Percentiles rank a stretch among this genome's conserved stretches.
These are phyloP conservation scores for Zygnema circumcarinatum DNA, from an alignment of 139 green algal species.

Conservation along the genomic window DNA sequence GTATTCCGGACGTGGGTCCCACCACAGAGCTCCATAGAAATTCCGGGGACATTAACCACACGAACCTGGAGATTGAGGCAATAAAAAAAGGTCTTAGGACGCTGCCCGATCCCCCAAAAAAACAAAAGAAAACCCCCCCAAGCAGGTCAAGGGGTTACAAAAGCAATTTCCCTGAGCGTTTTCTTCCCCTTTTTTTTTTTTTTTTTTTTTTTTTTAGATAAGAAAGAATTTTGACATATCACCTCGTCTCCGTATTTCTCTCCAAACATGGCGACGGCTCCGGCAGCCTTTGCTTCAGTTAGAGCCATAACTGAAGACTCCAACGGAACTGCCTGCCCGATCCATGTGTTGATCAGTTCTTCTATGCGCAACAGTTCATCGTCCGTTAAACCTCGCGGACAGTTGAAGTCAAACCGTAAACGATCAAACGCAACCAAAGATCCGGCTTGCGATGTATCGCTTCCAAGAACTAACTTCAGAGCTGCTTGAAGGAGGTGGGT, in stretches of 20 bases:
- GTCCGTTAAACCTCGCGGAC: constrained; percentile 44
- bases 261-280: constrained; percentile 91
- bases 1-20: constrained; percentile 78
- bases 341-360: constrained; percentile 84
- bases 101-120: no score
- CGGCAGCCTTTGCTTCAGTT: constrained; percentile 78
- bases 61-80: no score
- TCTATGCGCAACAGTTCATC: constrained; percentile 77
- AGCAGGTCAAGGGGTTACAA: no score
- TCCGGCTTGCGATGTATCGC: constrained; percentile 83
- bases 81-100: not conserved
- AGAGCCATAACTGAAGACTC: constrained; percentile 73
- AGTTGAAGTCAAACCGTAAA: constrained; percentile 78
- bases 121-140: no score
- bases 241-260: constrained; percentile 89
- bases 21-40: constrained; percentile 84
- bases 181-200: no score
- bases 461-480: constrained; percentile 80
- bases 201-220: no score
- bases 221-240: no score
- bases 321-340: constrained; percentile 58
- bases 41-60: constrained; percentile 81
- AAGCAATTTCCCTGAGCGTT: no score
- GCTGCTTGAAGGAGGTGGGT: constrained; percentile 86
- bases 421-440: constrained; percentile 77